Evolutionary conservation across 2,329 filamentous ascomycete species (phyloP), one percentile per base, ranked within the genome.

Genomic region (Nemania serpens): DNA sequence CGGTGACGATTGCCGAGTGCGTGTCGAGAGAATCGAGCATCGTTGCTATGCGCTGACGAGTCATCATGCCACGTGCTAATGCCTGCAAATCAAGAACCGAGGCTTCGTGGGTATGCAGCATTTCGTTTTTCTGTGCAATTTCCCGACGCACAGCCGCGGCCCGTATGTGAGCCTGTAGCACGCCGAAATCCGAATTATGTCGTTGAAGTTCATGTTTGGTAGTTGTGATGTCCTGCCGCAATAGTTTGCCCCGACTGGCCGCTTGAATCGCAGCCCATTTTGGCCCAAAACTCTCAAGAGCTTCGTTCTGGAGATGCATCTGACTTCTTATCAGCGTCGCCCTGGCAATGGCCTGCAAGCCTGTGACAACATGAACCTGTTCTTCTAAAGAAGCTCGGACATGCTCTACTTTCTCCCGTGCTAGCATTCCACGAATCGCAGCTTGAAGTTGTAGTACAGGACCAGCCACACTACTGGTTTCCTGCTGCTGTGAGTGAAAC

Each of bases 281-380:
- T 1, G 81, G 77, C 5, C 75, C 73, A 58, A 83, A 83, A 33
- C 76, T 75, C 43, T 81, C 73, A 12, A 89, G 79, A 36, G 81
- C 78, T 62, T 84, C 78, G 62, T 76, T 77, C 69, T 88, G 79
- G 55, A 71, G 71, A 37, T 77, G 76, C 62, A 88, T 75, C 75
- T 85, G 80, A 61, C 77, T 77, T 74, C 87, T 83, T 60, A 79
- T 82, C 71, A 87, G 76, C 76, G 84, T 78, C 55, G 87, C 90
- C 75, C 89, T 83, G 37, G 84, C 81, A 61, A 84, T 84, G 68
- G 89, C 86, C 77, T 93, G 90, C 60, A 93, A 75, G 43, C 63
- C 47, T 50, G 63, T 65, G 52, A 72, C 61, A 20, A 63, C 62
- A 54, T 64, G 57, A 22, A 61, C 49, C 59, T 72, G 58, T 54